These are phyloP conservation scores for Coemansia asiatica DNA, from an alignment of 192 early-diverging fungal species.

Conservation along the genomic window DNA sequence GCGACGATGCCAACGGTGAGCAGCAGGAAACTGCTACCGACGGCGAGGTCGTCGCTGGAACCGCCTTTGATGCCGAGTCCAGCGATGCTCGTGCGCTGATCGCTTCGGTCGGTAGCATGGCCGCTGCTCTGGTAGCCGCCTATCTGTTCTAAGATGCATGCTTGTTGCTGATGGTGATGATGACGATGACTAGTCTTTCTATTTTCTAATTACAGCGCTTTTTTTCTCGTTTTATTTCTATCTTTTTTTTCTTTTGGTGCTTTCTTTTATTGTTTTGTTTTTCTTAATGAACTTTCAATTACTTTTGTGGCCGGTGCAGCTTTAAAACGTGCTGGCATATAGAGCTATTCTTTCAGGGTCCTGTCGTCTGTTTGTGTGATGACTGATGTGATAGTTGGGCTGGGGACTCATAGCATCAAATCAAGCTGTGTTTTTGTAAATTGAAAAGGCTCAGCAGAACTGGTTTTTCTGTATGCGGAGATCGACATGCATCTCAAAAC, in stretches of 20 bases:
- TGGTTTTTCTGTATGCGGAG: background rate
- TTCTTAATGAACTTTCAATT: background rate
- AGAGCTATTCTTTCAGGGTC: too few relatives aligned
- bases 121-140: slow-evolving; percentile 35
- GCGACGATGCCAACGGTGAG: background rate
- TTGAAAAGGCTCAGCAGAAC: background rate
- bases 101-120: slow-evolving; percentile 27
- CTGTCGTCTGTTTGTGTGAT: too few relatives aligned
- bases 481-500: too few relatives aligned
- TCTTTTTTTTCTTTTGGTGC: background rate
- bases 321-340: too few relatives aligned
- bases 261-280: background rate
- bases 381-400: too few relatives aligned
- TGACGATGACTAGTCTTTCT: background rate
- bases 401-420: too few relatives aligned
- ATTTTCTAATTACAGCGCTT: background rate
- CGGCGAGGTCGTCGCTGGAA: slow-evolving; percentile 5
- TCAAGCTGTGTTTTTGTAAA: too few relatives aligned
- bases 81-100: slow-evolving; percentile 23
- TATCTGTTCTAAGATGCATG: slow-evolving; percentile 25
- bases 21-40: background rate
- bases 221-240: background rate
- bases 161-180: too few relatives aligned
- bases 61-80: slow-evolving; percentile 6
- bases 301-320: too few relatives aligned